phyloP scores from a whole-genome alignment of 805 yeast genomes.

The Ogataea nitratoaversa region DNA sequence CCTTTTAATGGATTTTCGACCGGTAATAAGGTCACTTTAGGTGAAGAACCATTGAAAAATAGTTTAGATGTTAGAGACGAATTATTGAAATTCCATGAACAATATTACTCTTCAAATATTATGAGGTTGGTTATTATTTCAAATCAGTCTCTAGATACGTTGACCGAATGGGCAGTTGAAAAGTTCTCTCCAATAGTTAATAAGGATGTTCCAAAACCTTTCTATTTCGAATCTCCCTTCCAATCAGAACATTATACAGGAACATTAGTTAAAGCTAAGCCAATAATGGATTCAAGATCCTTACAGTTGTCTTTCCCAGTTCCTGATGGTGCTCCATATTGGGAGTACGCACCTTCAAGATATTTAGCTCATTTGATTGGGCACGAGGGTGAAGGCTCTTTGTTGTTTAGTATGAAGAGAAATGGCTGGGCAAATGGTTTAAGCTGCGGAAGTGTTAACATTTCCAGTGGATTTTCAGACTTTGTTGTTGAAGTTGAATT shows the following conservation, averaged over 20 bases:
- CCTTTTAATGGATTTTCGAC: conserved; percentile 89
- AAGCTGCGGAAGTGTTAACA: conserved; percentile 65
- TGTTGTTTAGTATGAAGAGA: conserved; percentile 63
- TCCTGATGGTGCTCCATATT: conserved; percentile 66
- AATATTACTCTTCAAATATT: conserved; percentile 76
- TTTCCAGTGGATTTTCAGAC: conserved; percentile 62
- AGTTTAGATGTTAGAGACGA: conserved; percentile 79
- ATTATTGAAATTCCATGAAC: conserved; percentile 66
- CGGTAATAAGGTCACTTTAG: conserved; percentile 77
- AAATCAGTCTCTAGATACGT: conserved; percentile 67
- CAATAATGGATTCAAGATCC: conserved; percentile 75
- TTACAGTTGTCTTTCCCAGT: conserved; percentile 65
- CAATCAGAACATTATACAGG: conserved; percentile 45
- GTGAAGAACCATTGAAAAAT: conserved; percentile 51
- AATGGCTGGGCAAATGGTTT: conserved; percentile 78
- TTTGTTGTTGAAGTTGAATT: conserved; percentile 72
- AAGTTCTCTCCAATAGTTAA: conserved; percentile 64
- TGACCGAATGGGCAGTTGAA: conserved; percentile 66
- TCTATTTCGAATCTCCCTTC: conserved; percentile 44
- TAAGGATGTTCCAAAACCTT: conserved; percentile 38
- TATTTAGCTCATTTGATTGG: conserved; percentile 82
- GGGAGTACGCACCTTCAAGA: conserved; percentile 66
- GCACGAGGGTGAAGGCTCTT: conserved; percentile 88
- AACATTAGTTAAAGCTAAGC: conserved; percentile 61
- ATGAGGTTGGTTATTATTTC: conserved; percentile 88